phyloP scores from a whole-genome alignment of 1,139 yeast species.

The Candida sanyaensis region DNA sequence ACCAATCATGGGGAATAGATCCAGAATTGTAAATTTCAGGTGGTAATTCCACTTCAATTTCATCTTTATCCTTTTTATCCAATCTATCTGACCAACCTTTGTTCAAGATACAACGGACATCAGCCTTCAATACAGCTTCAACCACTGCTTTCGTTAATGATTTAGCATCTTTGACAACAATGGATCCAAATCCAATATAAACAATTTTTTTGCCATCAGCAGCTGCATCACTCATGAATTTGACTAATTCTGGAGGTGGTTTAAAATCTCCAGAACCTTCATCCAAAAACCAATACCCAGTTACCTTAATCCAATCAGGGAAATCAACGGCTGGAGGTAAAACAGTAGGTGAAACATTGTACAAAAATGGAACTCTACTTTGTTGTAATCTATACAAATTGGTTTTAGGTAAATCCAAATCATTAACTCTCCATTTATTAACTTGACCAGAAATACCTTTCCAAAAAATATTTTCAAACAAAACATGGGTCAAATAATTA shows the following conservation, averaged over 20 bases:
- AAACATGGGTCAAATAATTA: conserved; percentile 86
- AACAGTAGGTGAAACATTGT: conserved; percentile 83
- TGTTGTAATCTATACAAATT: conserved; percentile 72
- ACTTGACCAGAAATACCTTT: conserved; percentile 89
- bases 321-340: conserved; percentile 93
- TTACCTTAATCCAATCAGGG: conserved; percentile 90
- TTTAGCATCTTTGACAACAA: conserved; percentile 81
- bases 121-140: conserved; percentile 76
- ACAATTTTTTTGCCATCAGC: conserved; percentile 67
- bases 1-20: conserved; percentile 90
- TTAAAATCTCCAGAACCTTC: conserved; percentile 63
- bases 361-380: conserved; percentile 80
- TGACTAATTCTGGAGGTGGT: conserved; percentile 62
- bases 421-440: conserved; percentile 79
- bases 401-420: conserved; percentile 66
- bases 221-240: conserved; percentile 67
- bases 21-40: conserved; percentile 68
- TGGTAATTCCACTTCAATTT: conserved; percentile 63
- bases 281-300: conserved; percentile 94
- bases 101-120: conserved; percentile 81
- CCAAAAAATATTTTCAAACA: conserved; percentile 94
- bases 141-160: conserved; percentile 77
- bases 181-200: conserved; percentile 94
- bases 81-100: conserved; percentile 94
- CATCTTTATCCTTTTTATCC: conserved; percentile 21